A percentile compares a stretch with the other conserved stretches of the same genome.
Conservation (phyloP, 169 alveolate species). For the Eimeria mitis region DNA sequence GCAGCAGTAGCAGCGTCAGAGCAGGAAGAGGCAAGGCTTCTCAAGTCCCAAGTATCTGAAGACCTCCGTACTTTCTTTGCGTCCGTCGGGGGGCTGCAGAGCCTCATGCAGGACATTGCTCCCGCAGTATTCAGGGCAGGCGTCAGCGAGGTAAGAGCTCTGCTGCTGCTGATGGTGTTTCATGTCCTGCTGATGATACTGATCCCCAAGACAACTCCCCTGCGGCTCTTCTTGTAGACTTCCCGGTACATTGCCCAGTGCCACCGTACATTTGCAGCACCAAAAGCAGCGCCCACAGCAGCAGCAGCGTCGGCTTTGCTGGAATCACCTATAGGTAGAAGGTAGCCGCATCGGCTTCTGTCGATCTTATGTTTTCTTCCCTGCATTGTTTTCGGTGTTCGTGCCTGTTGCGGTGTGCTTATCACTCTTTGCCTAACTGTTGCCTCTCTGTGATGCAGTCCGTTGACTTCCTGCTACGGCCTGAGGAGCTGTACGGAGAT, state of each 20-base stretch:
- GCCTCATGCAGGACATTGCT: conserved; percentile 50
- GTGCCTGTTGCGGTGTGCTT: not conserved
- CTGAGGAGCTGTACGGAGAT: conserved; percentile 59
- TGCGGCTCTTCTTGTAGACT: not conserved
- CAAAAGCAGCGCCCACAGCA: not conserved
- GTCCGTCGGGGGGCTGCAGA: conserved; percentile 37
- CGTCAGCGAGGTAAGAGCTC: conserved; percentile 27
- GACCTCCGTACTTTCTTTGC: conserved; percentile 6
- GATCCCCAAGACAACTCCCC: not conserved
- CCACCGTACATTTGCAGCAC: not conserved
- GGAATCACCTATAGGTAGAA: not conserved
- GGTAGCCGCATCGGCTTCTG: not conserved
- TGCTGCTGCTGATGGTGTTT: conserved; percentile 9
- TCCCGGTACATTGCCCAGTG: not conserved
- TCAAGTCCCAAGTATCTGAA: not conserved
- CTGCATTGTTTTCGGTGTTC: not conserved
- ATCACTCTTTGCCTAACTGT: not conserved
- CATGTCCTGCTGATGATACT: not conserved
- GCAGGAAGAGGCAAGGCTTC: not conserved
- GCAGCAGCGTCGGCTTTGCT: not conserved
- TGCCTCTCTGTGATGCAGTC: not conserved
- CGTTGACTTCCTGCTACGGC: conserved; percentile 32
- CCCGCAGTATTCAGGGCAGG: conserved; percentile 31
- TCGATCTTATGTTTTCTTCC: not conserved
- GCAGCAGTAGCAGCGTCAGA: not conserved